These are phyloP conservation scores for Sutorius eximius DNA, from an alignment of 1,284 basidiomycete genomes.

Conservation along the genomic window DNA sequence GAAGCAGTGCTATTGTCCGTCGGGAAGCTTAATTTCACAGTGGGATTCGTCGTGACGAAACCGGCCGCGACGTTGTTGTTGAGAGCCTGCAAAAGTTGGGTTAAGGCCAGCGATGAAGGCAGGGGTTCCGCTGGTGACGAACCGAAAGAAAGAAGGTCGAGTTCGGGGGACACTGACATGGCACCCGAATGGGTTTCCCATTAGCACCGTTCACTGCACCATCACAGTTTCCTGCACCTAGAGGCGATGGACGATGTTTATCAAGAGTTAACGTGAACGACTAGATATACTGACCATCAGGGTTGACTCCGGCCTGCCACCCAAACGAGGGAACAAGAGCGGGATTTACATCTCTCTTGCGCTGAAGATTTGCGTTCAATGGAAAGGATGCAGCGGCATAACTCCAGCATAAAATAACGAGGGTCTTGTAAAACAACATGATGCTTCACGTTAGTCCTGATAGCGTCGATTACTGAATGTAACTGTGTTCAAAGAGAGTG, in stretches of 20 bases:
- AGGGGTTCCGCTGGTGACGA: constrained; percentile 12
- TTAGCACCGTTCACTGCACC: constrained; percentile 52
- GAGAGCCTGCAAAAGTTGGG: constrained; percentile 39
- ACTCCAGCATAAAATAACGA: constrained; percentile 13
- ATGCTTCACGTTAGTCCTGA: not conserved
- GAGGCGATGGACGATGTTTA: not conserved
- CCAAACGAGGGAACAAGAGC: constrained; percentile 57
- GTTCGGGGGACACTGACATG: constrained; percentile 62
- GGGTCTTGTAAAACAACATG: constrained; percentile 12
- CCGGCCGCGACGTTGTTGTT: constrained; percentile 61
- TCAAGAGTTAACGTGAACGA: not conserved
- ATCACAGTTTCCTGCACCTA: constrained; percentile 53
- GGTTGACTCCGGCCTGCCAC: constrained; percentile 47
- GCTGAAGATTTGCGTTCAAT: constrained; percentile 27
- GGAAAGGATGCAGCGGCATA: constrained; percentile 8
- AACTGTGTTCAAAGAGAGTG: constrained; percentile 1
- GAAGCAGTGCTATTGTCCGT: constrained; percentile 53
- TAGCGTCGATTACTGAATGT: not conserved
- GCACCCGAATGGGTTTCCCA: constrained; percentile 55
- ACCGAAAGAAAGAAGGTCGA: constrained; percentile 50
- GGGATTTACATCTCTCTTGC: constrained; percentile 50
- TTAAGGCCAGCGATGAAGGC: not conserved
- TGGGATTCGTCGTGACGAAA: constrained; percentile 59
- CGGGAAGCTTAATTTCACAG: constrained; percentile 56
- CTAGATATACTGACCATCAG: constrained; percentile 41